Base-by-base conservation (phyloP, 768 basidiomycete species). In the Atractiella rhizophila region DNA sequence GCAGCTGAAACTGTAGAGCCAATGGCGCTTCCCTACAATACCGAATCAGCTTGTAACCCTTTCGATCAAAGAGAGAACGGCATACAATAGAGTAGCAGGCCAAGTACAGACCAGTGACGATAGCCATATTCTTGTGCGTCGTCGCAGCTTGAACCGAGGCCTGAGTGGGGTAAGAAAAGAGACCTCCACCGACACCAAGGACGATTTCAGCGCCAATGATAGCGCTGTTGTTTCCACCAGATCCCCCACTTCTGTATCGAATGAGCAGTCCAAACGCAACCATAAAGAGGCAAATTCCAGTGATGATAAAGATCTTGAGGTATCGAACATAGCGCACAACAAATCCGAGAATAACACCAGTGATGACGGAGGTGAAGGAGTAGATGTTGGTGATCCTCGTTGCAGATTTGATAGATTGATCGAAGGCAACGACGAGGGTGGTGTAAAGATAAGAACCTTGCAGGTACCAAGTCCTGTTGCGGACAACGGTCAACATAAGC, bases 231-330 rank as follows among this genome's bases (percentile, higher is more conserved):
- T 29, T 19, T 5, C 18, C 25, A 0, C 11, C n/a, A n/a, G n/a
- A n/a, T n/a, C n/a, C n/a, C n/a, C n/a, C 27, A 13, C 49, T 46
- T 21, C 49, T 44, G 50, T 44, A 55, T 16, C 50, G 51, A 32
- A 59, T 52, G 36, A 60, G 42, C 9, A 57, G 33, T 25, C 52
- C 57, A 26, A 40, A 59, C 5, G 55, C 49, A 35, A 59, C 30
- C 33, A 50, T 45, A 38, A 51, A 54, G 25, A 56, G 15, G 32
- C 38, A 46, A 6, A 51, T 42, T 21, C 59, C 59, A 28, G 50
- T 42, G 23, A 58, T 47, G 40, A 57, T 55, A 42, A 56, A 48
- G 0, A 40, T 42, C 35, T 55, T 55, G 42, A 60, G 45, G 10
- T 51, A 48, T 10, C 54, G 41, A 28, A 57, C 47, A 30, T 46